Conservation (phyloP, 768 basidiomycete genomes). For the Lactifluus piperatus region DNA sequence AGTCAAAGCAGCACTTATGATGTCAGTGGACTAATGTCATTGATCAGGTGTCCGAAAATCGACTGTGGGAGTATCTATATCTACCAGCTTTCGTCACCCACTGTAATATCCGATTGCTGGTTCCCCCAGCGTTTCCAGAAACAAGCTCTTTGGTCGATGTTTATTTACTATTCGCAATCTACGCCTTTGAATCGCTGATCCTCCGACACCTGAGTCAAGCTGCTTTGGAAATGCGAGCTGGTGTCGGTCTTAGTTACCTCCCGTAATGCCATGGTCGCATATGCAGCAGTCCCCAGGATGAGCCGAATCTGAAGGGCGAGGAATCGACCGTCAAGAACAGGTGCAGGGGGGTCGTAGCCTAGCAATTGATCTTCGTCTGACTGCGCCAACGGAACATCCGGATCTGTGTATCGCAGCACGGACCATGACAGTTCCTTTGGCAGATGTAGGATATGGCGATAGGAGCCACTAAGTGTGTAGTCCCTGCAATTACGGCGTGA, state of each 20-base stretch:
- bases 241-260: conserved; percentile 96
- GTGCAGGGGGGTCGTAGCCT: conserved; percentile 62
- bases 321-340: conserved; percentile 70
- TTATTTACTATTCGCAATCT: conserved; percentile 22
- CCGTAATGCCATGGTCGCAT: conserved; percentile 96
- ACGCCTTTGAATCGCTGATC: conserved; percentile 72
- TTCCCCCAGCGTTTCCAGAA: neutral
- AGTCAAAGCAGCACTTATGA: too few relatives aligned
- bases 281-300: conserved; percentile 83
- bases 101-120: neutral
- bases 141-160: neutral
- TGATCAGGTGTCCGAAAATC: conserved; percentile 79
- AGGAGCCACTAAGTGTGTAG: conserved; percentile 87
- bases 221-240: conserved; percentile 83
- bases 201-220: conserved; percentile 65
- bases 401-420: conserved; percentile 83
- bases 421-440: conserved; percentile 79
- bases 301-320: conserved; percentile 80
- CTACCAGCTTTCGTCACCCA: too few relatives aligned
- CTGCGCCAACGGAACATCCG: conserved; percentile 85
- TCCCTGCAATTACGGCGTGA: conserved; percentile 47
- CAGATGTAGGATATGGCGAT: conserved; percentile 82
- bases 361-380: conserved; percentile 92
- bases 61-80: too few relatives aligned
- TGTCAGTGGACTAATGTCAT: too few relatives aligned